Percentiles rank a stretch among this genome's conserved stretches.
phyloP scores from a whole-genome alignment of 768 basidiomycete genomes.

The Mrakia gelida region DNA sequence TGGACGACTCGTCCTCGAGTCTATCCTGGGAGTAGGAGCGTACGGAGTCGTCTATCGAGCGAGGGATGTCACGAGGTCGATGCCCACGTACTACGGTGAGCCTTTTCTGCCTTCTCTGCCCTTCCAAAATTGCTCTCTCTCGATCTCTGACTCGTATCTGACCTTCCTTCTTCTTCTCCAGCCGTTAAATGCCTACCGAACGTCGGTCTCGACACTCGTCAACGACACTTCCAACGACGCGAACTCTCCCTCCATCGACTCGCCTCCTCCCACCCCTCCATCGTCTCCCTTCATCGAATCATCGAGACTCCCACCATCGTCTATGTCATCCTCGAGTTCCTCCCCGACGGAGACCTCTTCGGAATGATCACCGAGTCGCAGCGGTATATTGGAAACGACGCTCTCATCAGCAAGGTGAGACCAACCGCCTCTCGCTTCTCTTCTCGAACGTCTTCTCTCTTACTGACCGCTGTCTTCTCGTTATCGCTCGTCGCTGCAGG shows the following conservation, averaged over 20 bases:
- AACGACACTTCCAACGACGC: constrained; percentile 64
- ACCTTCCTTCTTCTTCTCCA: background rate
- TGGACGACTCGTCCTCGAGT: constrained; percentile 72
- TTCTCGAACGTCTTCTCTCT: no score
- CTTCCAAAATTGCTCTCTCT: background rate
- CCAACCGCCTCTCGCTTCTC: no score
- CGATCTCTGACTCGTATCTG: background rate
- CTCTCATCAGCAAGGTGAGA: constrained; percentile 63
- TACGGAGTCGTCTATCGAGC: constrained; percentile 95
- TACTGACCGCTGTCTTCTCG: no score
- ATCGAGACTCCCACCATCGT: constrained; percentile 59
- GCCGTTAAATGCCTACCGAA: constrained; percentile 85
- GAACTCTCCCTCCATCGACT: constrained; percentile 58
- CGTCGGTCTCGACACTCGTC: constrained; percentile 53
- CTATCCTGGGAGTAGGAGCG: constrained; percentile 85
- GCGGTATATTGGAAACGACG: constrained; percentile 41
- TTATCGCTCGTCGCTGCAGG: constrained; percentile 35
- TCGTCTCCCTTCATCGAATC: constrained; percentile 65
- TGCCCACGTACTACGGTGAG: constrained; percentile 23
- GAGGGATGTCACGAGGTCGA: constrained; percentile 50
- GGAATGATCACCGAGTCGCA: constrained; percentile 64
- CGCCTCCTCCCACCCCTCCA: constrained; percentile 50
- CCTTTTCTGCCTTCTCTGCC: background rate
- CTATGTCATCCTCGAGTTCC: constrained; percentile 52
- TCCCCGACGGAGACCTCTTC: constrained; percentile 48